phyloP scores from a whole-genome alignment of 306 rosid genomes.

The Boehmeria nivea region DNA sequence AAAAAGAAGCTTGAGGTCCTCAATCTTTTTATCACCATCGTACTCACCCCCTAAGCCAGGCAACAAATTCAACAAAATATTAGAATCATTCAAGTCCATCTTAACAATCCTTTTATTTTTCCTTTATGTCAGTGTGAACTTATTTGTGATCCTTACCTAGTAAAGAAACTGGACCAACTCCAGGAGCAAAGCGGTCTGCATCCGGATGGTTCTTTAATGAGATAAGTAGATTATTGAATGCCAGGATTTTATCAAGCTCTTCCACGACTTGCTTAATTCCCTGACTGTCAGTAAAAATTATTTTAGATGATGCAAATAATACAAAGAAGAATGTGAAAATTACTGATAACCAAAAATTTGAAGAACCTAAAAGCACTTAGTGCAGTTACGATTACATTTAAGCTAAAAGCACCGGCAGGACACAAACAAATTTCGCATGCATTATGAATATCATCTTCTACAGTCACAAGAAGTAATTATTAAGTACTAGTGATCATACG shows the following conservation, averaged over 20 bases:
- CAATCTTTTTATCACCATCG: constrained; percentile 64
- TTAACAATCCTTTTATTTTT: constrained; percentile 16
- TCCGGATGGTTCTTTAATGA: constrained; percentile 74
- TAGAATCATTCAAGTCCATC: not conserved
- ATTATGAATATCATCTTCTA: too few species aligned
- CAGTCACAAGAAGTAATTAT: too few species aligned
- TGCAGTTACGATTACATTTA: not conserved
- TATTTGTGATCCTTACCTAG: constrained; percentile 40
- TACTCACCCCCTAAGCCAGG: constrained; percentile 71
- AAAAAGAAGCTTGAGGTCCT: constrained; percentile 85
- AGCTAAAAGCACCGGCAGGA: constrained; percentile 12
- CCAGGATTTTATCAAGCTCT: constrained; percentile 64
- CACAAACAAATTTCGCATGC: too few species aligned
- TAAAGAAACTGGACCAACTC: constrained; percentile 83
- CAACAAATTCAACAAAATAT: constrained; percentile 19
- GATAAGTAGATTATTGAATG: constrained; percentile 62
- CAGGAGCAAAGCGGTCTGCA: constrained; percentile 68
- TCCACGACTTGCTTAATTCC: constrained; percentile 55
- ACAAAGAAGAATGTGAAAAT: not conserved
- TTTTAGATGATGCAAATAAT: constrained; percentile 25
- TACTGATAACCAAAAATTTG: too few species aligned
- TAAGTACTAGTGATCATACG: constrained; percentile 59
- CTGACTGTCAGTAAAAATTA: constrained; percentile 47
- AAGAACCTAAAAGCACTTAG: too few species aligned
- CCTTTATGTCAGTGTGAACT: not conserved